Evolutionary conservation across 495 filamentous ascomycete genomes (phyloP).

Genomic region (Thermochaetoides thermophila): DNA sequence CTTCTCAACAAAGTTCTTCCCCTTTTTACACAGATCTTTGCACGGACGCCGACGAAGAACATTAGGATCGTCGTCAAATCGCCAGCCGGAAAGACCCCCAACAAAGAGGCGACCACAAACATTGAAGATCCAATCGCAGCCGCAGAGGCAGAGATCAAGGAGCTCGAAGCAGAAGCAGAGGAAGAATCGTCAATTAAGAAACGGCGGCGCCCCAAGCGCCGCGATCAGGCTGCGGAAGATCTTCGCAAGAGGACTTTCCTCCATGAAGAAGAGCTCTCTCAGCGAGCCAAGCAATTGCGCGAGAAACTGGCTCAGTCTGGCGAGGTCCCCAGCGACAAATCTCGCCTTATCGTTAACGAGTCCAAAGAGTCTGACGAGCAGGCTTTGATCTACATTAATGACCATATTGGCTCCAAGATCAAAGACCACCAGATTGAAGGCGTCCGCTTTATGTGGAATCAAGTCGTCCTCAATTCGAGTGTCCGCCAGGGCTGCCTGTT

Average conservation of each 20-base stretch:
- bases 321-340: conserved; percentile 24
- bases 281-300: conserved; percentile 34
- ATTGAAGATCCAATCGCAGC: conserved; percentile 4
- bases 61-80: conserved; percentile 3
- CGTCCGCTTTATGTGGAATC: conserved; percentile 81
- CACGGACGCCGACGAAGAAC: conserved; percentile 4
- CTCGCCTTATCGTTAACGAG: conserved; percentile 53
- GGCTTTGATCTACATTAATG: conserved; percentile 34
- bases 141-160: conserved; percentile 2
- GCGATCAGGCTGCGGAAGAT: conserved; percentile 30
- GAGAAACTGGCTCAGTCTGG: conserved; percentile 23
- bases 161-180: conserved; percentile 6
- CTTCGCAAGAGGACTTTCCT: conserved; percentile 32
- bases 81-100: too few relatives aligned
- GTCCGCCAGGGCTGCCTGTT: conserved; percentile 61
- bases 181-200: conserved; percentile 18
- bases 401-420: conserved; percentile 32
- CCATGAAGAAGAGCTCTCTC: conserved; percentile 32
- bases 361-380: conserved; percentile 41
- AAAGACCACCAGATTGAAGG: conserved; percentile 49
- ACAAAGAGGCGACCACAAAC: neutral
- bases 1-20: conserved; percentile 8
- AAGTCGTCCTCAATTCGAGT: conserved; percentile 43
- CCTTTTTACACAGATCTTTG: conserved; percentile 1
- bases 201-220: conserved; percentile 36